These are phyloP conservation scores for Bimuria novae-zelandiae DNA, from an alignment of 2,329 filamentous ascomycete species.

Conservation along the genomic window DNA sequence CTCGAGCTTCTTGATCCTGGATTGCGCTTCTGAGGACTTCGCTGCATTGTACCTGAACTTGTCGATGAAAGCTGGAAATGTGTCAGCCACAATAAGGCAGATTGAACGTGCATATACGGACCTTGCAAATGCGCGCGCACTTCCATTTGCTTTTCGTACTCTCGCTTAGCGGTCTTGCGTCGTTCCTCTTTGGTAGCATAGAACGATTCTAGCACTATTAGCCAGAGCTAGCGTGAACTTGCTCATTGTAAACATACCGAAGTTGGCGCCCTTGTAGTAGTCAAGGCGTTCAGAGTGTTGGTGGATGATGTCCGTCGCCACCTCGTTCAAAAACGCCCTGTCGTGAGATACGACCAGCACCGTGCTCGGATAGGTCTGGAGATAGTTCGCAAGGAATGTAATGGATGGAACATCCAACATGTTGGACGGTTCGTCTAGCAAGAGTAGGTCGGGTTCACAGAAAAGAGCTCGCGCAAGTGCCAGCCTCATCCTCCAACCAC, in stretches of 20 bases:
- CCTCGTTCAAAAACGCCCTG: slow-evolving; percentile 97
- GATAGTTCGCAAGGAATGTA: slow-evolving; percentile 94
- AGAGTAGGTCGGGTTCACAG: slow-evolving; percentile 92
- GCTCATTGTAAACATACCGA: slow-evolving; percentile 53
- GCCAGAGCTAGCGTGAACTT: not conserved
- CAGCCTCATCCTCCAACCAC: slow-evolving; percentile 99
- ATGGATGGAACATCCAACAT: slow-evolving; percentile 99
- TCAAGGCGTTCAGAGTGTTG: slow-evolving; percentile 96
- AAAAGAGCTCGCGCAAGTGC: slow-evolving; percentile 93
- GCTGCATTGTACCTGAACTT: slow-evolving; percentile 99
- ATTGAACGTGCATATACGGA: slow-evolving; percentile 25
- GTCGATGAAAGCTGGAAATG: slow-evolving; percentile 79
- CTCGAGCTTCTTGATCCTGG: slow-evolving; percentile 98
- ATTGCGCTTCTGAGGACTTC: slow-evolving; percentile 97
- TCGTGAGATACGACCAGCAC: slow-evolving; percentile 98
- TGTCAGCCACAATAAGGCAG: slow-evolving; percentile 14
- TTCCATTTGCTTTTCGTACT: slow-evolving; percentile 98
- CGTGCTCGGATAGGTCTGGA: slow-evolving; percentile 91
- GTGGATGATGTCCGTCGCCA: slow-evolving; percentile 98
- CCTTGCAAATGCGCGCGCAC: slow-evolving; percentile 87
- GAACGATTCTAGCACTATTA: slow-evolving; percentile 69
- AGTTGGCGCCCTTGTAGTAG: slow-evolving; percentile 98
- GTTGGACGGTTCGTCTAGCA: slow-evolving; percentile 99
- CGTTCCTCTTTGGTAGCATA: slow-evolving; percentile 97
- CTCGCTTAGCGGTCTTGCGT: slow-evolving; percentile 92